Conservation (phyloP, 306 rosid genomes). For the Cucumis hystrix region DNA sequence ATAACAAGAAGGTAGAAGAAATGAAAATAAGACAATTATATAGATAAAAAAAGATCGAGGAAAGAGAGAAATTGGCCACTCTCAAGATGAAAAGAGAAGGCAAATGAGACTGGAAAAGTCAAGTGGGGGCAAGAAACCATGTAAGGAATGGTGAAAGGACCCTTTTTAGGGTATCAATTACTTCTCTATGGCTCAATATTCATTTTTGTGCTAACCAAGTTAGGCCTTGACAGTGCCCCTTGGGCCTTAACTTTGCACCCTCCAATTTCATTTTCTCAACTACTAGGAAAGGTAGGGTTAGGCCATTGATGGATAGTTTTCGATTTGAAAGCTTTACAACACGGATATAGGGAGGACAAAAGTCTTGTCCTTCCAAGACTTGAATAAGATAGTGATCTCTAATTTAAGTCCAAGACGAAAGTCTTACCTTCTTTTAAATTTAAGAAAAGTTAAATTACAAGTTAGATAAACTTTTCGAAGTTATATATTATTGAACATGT, state of each 20-base stretch:
- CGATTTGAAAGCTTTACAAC: background rate
- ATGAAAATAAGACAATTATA: background rate
- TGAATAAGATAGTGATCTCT: background rate
- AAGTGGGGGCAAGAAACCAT: conserved; percentile 10
- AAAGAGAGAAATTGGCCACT: background rate
- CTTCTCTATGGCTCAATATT: conserved; percentile 19
- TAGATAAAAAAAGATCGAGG: background rate
- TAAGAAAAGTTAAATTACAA: too few species aligned
- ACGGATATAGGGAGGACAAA: background rate
- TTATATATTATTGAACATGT: too few species aligned
- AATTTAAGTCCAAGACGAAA: background rate
- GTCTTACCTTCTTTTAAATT: background rate
- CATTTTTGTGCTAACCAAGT: conserved; percentile 43
- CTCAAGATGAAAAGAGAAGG: background rate
- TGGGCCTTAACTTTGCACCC: background rate
- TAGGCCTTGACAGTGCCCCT: conserved; percentile 25
- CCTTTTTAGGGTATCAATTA: conserved; percentile 25
- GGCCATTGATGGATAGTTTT: background rate
- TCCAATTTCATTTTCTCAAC: background rate
- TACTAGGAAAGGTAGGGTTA: background rate
- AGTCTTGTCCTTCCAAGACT: background rate
- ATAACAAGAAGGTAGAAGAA: background rate
- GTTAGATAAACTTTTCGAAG: too few species aligned
- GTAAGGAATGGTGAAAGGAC: conserved; percentile 18
- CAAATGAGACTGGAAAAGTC: background rate